Evolutionary conservation across 768 basidiomycete genomes (phyloP).

Genomic region (Mycena vulgaris): DNA sequence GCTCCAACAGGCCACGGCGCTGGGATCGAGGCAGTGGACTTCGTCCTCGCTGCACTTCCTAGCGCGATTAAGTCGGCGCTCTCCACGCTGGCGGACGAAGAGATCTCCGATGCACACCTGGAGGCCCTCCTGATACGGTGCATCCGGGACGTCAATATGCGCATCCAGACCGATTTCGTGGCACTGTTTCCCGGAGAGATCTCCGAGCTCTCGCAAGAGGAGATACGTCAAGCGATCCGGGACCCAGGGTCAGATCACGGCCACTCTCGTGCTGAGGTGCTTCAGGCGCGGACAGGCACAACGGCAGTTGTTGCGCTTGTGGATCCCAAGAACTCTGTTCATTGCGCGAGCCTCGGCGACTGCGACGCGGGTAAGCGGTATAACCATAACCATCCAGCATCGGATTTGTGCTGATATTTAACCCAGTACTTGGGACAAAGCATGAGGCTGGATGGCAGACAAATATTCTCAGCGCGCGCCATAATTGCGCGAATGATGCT

Average conservation of each 20-base stretch:
- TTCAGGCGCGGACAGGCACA: constrained; percentile 32
- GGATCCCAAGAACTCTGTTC: constrained; percentile 26
- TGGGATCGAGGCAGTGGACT: constrained; percentile 27
- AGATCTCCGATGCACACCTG: background rate
- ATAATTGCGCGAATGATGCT: constrained; percentile 25
- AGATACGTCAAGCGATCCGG: background rate
- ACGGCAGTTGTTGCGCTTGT: constrained; percentile 35
- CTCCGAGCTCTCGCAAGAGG: constrained; percentile 8
- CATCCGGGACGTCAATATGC: constrained; percentile 23
- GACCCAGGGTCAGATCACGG: constrained; percentile 16
- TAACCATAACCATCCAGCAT: background rate
- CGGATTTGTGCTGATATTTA: background rate
- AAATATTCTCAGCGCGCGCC: constrained; percentile 5
- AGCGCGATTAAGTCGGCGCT: constrained; percentile 5
- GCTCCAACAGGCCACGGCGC: constrained; percentile 26
- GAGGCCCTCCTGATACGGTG: background rate
- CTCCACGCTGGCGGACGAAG: background rate
- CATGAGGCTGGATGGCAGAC: background rate
- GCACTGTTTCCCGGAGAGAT: background rate
- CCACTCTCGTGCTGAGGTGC: constrained; percentile 23
- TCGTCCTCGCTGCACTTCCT: constrained; percentile 14
- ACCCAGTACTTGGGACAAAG: constrained; percentile 11
- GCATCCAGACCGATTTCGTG: constrained; percentile 21
- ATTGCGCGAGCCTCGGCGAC: constrained; percentile 38
- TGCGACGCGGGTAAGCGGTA: constrained; percentile 29